Conservation (phyloP, 495 filamentous ascomycete genomes). For the Chaetomium cochliodes region DNA sequence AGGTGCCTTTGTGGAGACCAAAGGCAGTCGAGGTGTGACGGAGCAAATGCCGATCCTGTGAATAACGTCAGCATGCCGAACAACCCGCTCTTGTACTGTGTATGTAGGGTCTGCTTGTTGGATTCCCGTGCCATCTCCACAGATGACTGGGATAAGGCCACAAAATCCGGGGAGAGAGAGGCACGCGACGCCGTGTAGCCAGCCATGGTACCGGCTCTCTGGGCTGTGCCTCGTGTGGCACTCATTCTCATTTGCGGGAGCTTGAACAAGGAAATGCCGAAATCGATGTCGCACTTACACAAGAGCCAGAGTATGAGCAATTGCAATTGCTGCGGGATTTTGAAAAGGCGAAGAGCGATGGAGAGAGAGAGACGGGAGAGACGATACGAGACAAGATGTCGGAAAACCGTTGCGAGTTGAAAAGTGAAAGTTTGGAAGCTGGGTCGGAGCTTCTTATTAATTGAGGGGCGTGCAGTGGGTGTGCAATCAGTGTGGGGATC, state of each 20-base stretch:
- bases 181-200: slow-evolving; percentile 10
- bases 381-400: slow-evolving; percentile 10
- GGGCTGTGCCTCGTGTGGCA: slow-evolving; percentile 15
- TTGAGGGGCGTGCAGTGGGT: slow-evolving; percentile 27
- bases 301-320: background rate
- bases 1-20: slow-evolving; percentile 67
- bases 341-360: background rate
- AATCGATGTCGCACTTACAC: slow-evolving; percentile 12
- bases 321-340: slow-evolving; percentile 5
- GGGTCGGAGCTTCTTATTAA: slow-evolving; percentile 33
- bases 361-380: background rate
- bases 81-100: background rate
- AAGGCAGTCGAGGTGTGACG: slow-evolving; percentile 51
- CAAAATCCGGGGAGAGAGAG: background rate
- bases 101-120: background rate
- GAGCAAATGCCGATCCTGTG: background rate
- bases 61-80: slow-evolving; percentile 12
- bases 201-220: slow-evolving; percentile 6
- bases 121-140: background rate
- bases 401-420: slow-evolving; percentile 12
- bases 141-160: background rate
- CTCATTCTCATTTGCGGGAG: slow-evolving; percentile 1
- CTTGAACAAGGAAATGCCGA: background rate
- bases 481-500: slow-evolving; percentile 29
- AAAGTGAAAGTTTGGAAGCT: slow-evolving; percentile 20